Evolutionary conservation across 163 green algal genomes (phyloP), one percentile per base, ranked within the genome.

Genomic region (Chlamydomonas reinhardtii): DNA sequence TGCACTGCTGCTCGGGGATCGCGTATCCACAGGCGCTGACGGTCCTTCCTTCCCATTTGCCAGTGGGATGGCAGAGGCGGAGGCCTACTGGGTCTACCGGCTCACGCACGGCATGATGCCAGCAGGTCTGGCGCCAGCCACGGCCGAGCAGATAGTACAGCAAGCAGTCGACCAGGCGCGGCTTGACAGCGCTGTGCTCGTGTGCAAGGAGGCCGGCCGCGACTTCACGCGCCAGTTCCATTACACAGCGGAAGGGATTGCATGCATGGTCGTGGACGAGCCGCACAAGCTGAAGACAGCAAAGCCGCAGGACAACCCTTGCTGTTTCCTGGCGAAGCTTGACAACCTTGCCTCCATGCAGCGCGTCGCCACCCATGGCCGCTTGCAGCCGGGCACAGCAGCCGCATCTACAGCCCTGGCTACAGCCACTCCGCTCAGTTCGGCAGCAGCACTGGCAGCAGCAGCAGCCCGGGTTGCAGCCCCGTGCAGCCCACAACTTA

Each of bases 251-350:
- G 25, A 29, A 4, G 29, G n/a, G 25, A 6, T 43, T 2, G 25
- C 65, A 9, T 12, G 15, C 65, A 11, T 72, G 19, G 25, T 72
- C 65, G 43, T 72, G 3, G 65, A 72, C n/a, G 65, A 72, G 25
- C 65, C 65, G n/a, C 65, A 72, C 65, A 72, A 72, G 65, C 65
- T 72, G 12, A 72, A 72, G n/a, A 72, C 65, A 25, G 65, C 65
- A 20, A 72, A 72, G 65, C 65, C 65, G 4, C 65, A 72, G n/a
- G n/a, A 39, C n/a, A 72, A 72, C n/a, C 14, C n/a, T 1, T 39
- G 65, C 65, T 72, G 65, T n/a, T 72, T 37, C n/a, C 17, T 72
- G 35, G 65, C 25, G 25, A 72, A 39, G n/a, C 65, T 72, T 6
- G 65, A 39, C n/a, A 43, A n/a, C 65, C 2, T 72, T 4, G n/a